Percentiles rank a stretch among this genome's conserved stretches.
phyloP scores from a whole-genome alignment of 495 filamentous ascomycete species.

The Diplogelasinospora grovesii region DNA sequence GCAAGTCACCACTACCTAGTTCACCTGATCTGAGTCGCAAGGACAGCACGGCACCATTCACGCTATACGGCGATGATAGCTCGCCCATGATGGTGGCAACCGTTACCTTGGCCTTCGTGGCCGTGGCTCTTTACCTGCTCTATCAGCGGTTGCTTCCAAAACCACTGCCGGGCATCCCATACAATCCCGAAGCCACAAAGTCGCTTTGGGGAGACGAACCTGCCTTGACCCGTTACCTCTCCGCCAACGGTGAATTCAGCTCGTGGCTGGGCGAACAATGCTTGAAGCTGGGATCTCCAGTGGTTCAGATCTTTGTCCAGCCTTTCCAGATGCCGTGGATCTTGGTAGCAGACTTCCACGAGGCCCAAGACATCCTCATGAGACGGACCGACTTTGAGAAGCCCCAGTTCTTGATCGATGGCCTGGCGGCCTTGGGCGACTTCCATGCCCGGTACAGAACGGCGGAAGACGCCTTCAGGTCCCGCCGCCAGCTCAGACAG shows the following conservation, averaged over 20 bases:
- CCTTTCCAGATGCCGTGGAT: background rate
- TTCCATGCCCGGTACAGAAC: background rate
- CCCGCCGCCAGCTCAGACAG: background rate
- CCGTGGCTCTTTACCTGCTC: too few species aligned
- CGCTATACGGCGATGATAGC: too few species aligned
- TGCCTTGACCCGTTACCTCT: too few species aligned
- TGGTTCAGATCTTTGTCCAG: constrained; percentile 1
- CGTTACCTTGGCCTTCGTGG: too few species aligned
- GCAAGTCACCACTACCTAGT: too few species aligned
- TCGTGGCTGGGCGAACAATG: background rate
- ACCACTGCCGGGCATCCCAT: constrained; percentile 6
- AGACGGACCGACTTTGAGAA: background rate
- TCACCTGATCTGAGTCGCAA: too few species aligned
- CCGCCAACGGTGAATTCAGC: too few species aligned
- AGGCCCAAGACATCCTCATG: background rate
- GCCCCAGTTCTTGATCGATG: background rate
- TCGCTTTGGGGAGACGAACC: constrained; percentile 5
- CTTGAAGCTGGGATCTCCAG: background rate
- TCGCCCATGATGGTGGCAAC: too few species aligned
- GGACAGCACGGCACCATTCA: too few species aligned
- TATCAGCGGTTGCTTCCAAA: constrained; percentile 2
- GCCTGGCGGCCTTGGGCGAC: background rate
- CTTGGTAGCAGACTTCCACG: background rate
- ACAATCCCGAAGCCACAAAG: background rate
- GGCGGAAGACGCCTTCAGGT: too few species aligned